Evolutionary conservation across 495 filamentous ascomycete species (phyloP), one percentile per base, ranked within the genome.

Genomic region (Penicillium mononematosum): DNA sequence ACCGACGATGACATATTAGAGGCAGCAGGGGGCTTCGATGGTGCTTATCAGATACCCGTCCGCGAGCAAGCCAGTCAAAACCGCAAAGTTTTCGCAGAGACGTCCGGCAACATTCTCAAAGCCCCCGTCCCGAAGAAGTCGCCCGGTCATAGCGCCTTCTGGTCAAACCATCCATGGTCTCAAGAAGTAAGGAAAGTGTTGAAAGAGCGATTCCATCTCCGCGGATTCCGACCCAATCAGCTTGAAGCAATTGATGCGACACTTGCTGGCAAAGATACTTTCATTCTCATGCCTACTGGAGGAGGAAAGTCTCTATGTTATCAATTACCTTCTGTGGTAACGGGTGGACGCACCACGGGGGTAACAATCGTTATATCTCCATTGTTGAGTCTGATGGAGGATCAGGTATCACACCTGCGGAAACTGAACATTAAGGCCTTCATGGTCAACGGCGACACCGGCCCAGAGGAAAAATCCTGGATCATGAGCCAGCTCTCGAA

Each of bases 281-380:
- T 99, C 66, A 88, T 98, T 14, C 73, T 98, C 24, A 98, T 99
- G 94, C 95, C 94, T 27, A 99, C 94, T 3, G 94, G 95, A 42
- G 95, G 94, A 49, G 94, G 94, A 16, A 98, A 99, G 67, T 96
- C 91, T 12, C 78, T 99, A 10, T 98, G 95, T 69, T 99, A 98
- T 69, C 94, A 99, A 64, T 75, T 99, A 16, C 95, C 94, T 8
- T 89, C 95, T 24, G 78, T 97, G 24, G 78, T 98, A n/a, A 81
- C 73, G 12, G 87, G 84, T 19, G 95, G 94, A 16, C 84, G 81
- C 58, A 98, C 92, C 0, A 80, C 75, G 47, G 94, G 94, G 2
- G 83, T 99, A 6, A 98, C 95, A 0, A 78, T 99, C 38, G 94
- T 99, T 16, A 83, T 99, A 42, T 96, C 92, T n/a, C 94, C 94